Conservation (phyloP, 306 rosid species). For the Vigna reflexopilosa region DNA sequence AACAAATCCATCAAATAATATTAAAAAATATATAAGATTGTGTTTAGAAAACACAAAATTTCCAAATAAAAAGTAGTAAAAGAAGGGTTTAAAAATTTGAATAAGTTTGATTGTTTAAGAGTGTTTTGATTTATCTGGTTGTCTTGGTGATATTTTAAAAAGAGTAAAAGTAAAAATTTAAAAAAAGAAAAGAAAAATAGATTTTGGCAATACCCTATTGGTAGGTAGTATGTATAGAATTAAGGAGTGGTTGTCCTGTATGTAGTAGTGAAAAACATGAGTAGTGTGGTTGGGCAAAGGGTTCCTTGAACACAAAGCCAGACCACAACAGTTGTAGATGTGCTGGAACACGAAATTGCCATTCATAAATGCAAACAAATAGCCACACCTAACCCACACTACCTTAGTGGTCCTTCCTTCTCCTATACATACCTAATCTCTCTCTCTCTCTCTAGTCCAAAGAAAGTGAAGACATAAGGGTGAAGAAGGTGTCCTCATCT, state of each 20-base stretch:
- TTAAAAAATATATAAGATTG: too few relatives aligned
- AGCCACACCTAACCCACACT: not conserved
- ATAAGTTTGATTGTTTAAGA: too few relatives aligned
- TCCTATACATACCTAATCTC: not conserved
- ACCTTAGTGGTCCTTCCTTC: constrained; percentile 39
- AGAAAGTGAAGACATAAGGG: constrained; percentile 7
- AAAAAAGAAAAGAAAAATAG: too few relatives aligned
- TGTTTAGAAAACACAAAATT: too few relatives aligned
- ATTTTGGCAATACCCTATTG: not conserved
- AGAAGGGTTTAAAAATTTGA: too few relatives aligned
- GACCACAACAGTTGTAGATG: constrained; percentile 20
- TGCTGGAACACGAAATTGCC: constrained; percentile 35
- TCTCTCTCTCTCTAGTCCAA: constrained; percentile 16
- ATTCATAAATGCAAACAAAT: constrained; percentile 27
- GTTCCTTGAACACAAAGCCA: constrained; percentile 4
- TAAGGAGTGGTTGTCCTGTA: not conserved
- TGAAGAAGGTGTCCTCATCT: constrained; percentile 24
- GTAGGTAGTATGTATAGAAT: too few relatives aligned
- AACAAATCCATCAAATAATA: too few relatives aligned
- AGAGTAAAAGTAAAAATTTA: too few relatives aligned
- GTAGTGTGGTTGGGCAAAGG: constrained; percentile 12
- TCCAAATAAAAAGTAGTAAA: too few relatives aligned
- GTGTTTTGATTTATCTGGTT: too few relatives aligned
- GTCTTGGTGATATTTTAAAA: too few relatives aligned
- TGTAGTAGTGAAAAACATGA: not conserved